Evolutionary conservation across 225 moss, liverwort and hornwort genomes (phyloP).

Genomic region (Neckera pumila): DNA sequence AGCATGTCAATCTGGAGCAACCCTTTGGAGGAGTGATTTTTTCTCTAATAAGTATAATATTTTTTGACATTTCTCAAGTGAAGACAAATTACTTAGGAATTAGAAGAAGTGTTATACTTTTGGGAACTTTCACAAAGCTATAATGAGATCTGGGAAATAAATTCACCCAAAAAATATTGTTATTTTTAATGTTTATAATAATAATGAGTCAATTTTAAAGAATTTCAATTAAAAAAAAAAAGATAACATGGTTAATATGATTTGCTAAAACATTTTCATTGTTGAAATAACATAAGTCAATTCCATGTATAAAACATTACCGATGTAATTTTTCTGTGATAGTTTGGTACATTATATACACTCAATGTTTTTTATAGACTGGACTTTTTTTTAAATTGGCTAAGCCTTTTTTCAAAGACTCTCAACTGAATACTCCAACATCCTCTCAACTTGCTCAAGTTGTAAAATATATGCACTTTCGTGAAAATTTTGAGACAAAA

Average conservation of each 20-base stretch:
- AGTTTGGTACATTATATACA: background rate
- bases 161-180: background rate
- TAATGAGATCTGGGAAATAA: background rate
- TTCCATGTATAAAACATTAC: background rate
- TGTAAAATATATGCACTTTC: too few relatives aligned
- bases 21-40: too few relatives aligned
- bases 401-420: background rate
- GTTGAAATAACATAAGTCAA: background rate
- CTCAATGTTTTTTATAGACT: too few relatives aligned
- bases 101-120: background rate
- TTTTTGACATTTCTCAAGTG: background rate
- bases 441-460: background rate
- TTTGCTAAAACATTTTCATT: background rate
- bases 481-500: background rate
- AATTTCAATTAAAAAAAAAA: background rate
- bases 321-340: accelerated
- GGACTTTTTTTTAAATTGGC: too few relatives aligned
- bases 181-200: background rate
- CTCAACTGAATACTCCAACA: background rate
- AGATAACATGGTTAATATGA: background rate
- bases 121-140: background rate
- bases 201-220: background rate
- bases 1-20: too few relatives aligned
- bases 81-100: background rate
- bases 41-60: too few relatives aligned